A percentile compares a stretch with the other conserved stretches of the same genome.
Conservation (phyloP, 495 filamentous ascomycete species). For the Ramalina intermedia region DNA sequence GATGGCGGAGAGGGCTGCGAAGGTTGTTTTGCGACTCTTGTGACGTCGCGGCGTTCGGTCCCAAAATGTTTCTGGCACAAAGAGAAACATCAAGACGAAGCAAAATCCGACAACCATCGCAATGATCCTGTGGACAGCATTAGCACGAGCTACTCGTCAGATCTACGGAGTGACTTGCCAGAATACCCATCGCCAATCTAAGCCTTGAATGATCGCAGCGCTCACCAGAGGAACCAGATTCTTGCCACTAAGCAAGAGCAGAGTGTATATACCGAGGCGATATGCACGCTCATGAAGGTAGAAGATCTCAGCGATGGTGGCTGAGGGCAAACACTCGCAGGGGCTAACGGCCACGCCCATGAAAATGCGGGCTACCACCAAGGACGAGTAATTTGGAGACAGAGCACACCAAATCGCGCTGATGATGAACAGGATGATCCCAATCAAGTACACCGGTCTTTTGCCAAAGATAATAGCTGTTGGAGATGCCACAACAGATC, state of each 20-base stretch:
- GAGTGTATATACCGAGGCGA: constrained; percentile 87
- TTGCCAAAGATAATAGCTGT: constrained; percentile 89
- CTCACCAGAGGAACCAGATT: constrained; percentile 81
- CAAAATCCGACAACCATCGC: constrained; percentile 71
- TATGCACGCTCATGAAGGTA: constrained; percentile 92
- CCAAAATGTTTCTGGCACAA: constrained; percentile 95
- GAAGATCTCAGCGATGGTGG: constrained; percentile 92
- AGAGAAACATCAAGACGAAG: constrained; percentile 64
- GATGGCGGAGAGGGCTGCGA: constrained; percentile 9
- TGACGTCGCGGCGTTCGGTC: constrained; percentile 65
- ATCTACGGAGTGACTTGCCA: constrained; percentile 38
- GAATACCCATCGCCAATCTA: constrained; percentile 88
- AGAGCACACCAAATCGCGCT: constrained; percentile 78
- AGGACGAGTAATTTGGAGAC: constrained; percentile 64
- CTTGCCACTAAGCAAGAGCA: constrained; percentile 81
- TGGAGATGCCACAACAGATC: constrained; percentile 70
- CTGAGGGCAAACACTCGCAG: constrained; percentile 88
- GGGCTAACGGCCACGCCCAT: constrained; percentile 80
- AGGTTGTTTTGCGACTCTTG: constrained; percentile 8
- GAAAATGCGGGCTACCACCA: constrained; percentile 72
- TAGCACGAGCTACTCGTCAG: background rate
- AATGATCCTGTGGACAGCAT: constrained; percentile 48
- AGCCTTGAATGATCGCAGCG: constrained; percentile 64
- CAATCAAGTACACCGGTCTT: constrained; percentile 75
- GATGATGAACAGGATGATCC: constrained; percentile 58